Percentiles rank a stretch among this genome's conserved stretches.
These are phyloP conservation scores for Rhodamnia rubescens DNA, from an alignment of 345 rosid species.

Conservation along the genomic window DNA sequence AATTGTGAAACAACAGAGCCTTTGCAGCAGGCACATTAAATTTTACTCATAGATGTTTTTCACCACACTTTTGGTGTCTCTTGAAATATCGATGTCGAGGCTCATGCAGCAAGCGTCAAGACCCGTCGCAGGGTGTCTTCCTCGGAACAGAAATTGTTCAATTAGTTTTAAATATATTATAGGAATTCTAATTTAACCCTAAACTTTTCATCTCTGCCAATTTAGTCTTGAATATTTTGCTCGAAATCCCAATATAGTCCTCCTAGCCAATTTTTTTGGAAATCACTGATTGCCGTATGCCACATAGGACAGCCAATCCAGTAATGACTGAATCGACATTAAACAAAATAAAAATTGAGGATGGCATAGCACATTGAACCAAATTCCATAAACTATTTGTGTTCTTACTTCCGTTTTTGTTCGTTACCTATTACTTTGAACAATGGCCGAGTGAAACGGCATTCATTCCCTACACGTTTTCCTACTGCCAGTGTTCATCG, in stretches of 20 bases:
- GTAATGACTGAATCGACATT: rapidly evolving
- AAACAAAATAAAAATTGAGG: neutral
- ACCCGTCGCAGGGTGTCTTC: constrained; percentile 54
- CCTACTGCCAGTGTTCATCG: neutral
- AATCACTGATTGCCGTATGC: neutral
- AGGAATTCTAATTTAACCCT: neutral
- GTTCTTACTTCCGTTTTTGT: neutral
- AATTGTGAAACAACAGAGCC: no score
- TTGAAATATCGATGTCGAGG: neutral
- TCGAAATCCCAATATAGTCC: no score
- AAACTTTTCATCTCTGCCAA: neutral
- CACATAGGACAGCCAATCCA: rapidly evolving
- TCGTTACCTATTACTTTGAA: neutral
- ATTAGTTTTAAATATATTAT: neutral
- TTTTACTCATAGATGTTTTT: no score
- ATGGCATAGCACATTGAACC: neutral
- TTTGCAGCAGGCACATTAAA: no score
- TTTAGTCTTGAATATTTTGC: rapidly evolving
- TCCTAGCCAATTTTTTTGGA: neutral
- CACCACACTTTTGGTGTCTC: neutral
- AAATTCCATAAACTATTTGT: neutral
- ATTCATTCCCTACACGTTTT: neutral
- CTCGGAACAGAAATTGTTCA: constrained; percentile 11
- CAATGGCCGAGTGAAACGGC: neutral
- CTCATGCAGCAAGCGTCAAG: constrained; percentile 88